These are phyloP conservation scores for Amanita molliuscula DNA, from an alignment of 768 basidiomycete species.

Conservation along the genomic window DNA sequence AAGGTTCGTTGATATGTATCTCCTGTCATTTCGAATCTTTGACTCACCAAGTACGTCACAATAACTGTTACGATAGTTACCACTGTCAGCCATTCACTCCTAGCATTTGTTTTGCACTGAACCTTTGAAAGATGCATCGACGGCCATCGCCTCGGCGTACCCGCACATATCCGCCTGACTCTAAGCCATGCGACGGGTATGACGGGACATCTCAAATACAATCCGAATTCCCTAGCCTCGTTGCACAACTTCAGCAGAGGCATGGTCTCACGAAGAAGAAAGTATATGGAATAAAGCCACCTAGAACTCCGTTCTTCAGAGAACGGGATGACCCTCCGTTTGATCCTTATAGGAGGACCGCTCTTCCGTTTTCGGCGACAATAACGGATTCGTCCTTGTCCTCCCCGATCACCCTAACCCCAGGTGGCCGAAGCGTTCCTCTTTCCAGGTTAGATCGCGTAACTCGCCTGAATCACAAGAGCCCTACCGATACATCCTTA, in stretches of 20 bases:
- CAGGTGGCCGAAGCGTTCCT: constrained; percentile 22
- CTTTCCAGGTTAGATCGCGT: constrained; percentile 25
- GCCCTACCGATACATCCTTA: constrained; percentile 21
- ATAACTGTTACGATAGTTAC: neutral
- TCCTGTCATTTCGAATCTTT: neutral
- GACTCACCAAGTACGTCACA: neutral
- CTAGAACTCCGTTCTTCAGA: constrained; percentile 41
- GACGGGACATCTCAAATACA: constrained; percentile 12
- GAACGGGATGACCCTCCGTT: constrained; percentile 23
- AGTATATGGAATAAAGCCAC: constrained; percentile 42
- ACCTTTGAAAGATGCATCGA: neutral
- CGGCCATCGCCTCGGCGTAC: constrained; percentile 18
- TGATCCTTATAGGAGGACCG: constrained; percentile 15
- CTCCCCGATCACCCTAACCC: constrained; percentile 6
- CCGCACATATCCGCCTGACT: constrained; percentile 26
- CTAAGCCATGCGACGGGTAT: constrained; percentile 2
- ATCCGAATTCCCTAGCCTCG: constrained; percentile 36
- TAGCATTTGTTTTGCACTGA: neutral
- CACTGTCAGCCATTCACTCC: neutral
- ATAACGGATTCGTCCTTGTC: constrained; percentile 4
- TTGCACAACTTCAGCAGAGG: constrained; percentile 52
- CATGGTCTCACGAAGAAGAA: constrained; percentile 68
- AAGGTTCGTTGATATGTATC: neutral
- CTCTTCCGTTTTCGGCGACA: constrained; percentile 20
- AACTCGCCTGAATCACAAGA: constrained; percentile 22